Evolutionary conservation across 305 asterid species (phyloP).

Genomic region (Andrographis paniculata): DNA sequence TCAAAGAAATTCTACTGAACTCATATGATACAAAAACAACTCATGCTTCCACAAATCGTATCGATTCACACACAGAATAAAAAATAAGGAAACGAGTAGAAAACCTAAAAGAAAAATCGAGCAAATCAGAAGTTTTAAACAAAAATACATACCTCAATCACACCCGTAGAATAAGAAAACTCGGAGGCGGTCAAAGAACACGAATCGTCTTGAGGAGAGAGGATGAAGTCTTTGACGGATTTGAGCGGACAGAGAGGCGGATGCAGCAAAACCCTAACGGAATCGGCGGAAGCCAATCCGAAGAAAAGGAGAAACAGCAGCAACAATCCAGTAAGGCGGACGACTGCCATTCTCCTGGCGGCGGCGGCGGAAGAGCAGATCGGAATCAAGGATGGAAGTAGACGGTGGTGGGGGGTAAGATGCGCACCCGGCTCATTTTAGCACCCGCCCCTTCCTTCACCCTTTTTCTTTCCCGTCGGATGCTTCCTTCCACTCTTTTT

Average conservation of each 20-base stretch:
- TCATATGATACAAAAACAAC: background rate
- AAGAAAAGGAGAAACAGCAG: slow-evolving; percentile 35
- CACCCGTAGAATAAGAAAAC: slow-evolving; percentile 34
- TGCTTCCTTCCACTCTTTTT: slow-evolving; percentile 6
- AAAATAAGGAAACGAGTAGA: too few relatives aligned
- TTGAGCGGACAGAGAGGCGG: slow-evolving; percentile 40
- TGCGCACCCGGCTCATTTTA: slow-evolving; percentile 34
- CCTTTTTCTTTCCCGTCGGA: slow-evolving; percentile 14
- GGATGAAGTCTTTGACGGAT: slow-evolving; percentile 52
- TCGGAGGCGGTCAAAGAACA: slow-evolving; percentile 41
- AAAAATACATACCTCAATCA: slow-evolving; percentile 49
- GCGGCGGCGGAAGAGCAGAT: slow-evolving; percentile 9
- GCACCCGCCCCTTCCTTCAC: slow-evolving; percentile 27
- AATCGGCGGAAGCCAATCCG: slow-evolving; percentile 42
- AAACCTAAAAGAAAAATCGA: too few relatives aligned
- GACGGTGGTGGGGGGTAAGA: slow-evolving; percentile 12
- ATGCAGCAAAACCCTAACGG: slow-evolving; percentile 33
- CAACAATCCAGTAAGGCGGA: slow-evolving; percentile 34
- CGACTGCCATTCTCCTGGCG: slow-evolving; percentile 27
- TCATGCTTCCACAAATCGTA: background rate
- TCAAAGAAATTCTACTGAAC: slow-evolving; percentile 12
- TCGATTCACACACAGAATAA: too few relatives aligned
- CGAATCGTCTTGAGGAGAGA: slow-evolving; percentile 30
- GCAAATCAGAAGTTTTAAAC: background rate
- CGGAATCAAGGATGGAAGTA: slow-evolving; percentile 13